phyloP scores from a whole-genome alignment of 2,329 filamentous ascomycete genomes.

The Pseudocercospora vitis region DNA sequence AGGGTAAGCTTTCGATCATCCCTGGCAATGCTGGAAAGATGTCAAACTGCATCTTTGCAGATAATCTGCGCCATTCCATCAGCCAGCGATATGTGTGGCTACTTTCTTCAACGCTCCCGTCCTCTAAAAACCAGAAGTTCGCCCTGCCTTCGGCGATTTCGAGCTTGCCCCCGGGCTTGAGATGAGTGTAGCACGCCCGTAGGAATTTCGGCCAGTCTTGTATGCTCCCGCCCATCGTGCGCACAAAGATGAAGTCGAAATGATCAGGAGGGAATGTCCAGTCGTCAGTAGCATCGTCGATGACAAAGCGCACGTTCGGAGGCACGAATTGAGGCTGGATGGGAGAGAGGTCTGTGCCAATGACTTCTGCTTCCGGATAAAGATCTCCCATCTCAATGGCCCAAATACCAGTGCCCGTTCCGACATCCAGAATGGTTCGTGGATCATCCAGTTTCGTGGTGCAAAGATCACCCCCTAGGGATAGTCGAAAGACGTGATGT shows the following conservation, averaged over 20 bases:
- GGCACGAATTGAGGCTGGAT: conserved; percentile 30
- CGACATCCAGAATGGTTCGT: conserved; percentile 43
- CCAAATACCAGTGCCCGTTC: conserved; percentile 49
- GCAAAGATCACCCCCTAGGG: conserved; percentile 25
- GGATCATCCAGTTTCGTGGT: conserved; percentile 22
- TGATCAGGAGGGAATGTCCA: conserved; percentile 43
- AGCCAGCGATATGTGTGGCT: conserved; percentile 13
- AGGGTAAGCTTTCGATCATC: conserved; percentile 5
- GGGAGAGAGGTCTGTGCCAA: conserved; percentile 41
- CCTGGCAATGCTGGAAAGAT: conserved; percentile 6
- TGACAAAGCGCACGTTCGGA: conserved; percentile 45
- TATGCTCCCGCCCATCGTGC: conserved; percentile 48
- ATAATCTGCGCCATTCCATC: conserved; percentile 12
- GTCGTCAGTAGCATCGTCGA: conserved; percentile 43
- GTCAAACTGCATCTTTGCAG: conserved; percentile 10
- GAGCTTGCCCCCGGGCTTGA: conserved; percentile 15
- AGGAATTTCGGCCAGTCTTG: conserved; percentile 42
- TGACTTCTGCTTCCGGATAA: conserved; percentile 35
- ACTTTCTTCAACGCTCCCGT: background rate
- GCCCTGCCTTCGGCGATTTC: conserved; percentile 16
- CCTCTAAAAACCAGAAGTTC: conserved; percentile 11
- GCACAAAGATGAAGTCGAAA: conserved; percentile 49
- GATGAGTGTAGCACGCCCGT: conserved; percentile 8
- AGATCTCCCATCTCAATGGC: conserved; percentile 39
- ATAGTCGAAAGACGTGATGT: conserved; percentile 43